Conservation (phyloP, 306 rosid genomes). For the Alnus rubra region DNA sequence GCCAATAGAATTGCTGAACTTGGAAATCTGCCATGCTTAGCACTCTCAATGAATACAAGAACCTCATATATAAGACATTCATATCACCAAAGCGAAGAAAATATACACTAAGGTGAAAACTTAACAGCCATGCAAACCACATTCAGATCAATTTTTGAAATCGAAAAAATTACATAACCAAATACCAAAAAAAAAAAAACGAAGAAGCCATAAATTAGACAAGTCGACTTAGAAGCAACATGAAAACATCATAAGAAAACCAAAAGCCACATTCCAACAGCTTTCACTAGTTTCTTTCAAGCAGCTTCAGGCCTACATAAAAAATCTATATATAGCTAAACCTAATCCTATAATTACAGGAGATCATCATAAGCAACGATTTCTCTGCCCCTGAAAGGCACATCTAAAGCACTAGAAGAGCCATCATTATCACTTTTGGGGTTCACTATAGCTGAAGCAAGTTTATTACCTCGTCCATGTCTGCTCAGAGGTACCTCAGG, state of each 20-base stretch:
- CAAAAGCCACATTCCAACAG: slow-evolving; percentile 13
- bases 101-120: background rate
- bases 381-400: slow-evolving; percentile 70
- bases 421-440: slow-evolving; percentile 41
- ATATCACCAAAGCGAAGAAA: background rate
- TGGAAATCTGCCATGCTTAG: background rate
- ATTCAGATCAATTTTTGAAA: background rate
- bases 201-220: background rate
- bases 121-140: background rate
- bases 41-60: background rate
- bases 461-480: slow-evolving; percentile 76
- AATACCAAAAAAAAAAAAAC: background rate
- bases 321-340: slow-evolving; percentile 4
- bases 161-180: background rate
- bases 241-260: slow-evolving; percentile 2
- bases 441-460: slow-evolving; percentile 68
- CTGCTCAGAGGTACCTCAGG: slow-evolving; percentile 78
- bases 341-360: slow-evolving; percentile 36
- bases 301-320: slow-evolving; percentile 10
- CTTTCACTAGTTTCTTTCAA: slow-evolving; percentile 29
- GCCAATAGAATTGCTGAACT: background rate
- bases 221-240: background rate
- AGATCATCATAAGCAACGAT: slow-evolving; percentile 87
- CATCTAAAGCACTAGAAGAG: slow-evolving; percentile 40
- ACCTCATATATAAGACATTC: background rate